phyloP scores from a whole-genome alignment of 352 stramenopile species.

The Bremia lactucae region DNA sequence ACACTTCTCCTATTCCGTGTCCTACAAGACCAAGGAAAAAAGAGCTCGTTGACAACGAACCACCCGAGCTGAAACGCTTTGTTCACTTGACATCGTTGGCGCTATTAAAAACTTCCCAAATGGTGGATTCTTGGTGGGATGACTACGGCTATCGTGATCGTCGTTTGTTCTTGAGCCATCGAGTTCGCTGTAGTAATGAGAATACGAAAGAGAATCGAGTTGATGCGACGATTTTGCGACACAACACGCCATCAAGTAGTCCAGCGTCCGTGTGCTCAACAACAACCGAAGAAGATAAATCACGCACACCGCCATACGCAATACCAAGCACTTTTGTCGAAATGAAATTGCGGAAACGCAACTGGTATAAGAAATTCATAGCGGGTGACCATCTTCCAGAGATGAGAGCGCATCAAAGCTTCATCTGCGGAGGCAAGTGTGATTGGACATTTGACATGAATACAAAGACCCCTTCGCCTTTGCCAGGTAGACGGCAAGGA shows the following conservation, averaged over 20 bases:
- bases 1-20: slow-evolving; percentile 12
- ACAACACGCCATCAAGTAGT: slow-evolving; percentile 25
- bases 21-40: slow-evolving; percentile 20
- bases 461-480: not conserved
- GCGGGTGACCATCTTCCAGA: slow-evolving; percentile 37
- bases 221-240: not conserved
- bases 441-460: slow-evolving; percentile 46
- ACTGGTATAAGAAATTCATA: slow-evolving; percentile 43
- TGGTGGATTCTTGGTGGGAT: slow-evolving; percentile 52
- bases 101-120: slow-evolving; percentile 65
- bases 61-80: slow-evolving; percentile 51
- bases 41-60: slow-evolving; percentile 14
- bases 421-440: slow-evolving; percentile 48
- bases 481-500: slow-evolving; percentile 10
- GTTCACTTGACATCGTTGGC: slow-evolving; percentile 56
- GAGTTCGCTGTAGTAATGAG: slow-evolving; percentile 2
- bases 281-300: slow-evolving; percentile 35
- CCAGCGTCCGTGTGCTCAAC: slow-evolving; percentile 40
- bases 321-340: slow-evolving; percentile 1
- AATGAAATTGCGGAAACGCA: slow-evolving; percentile 14
- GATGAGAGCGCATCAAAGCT: slow-evolving; percentile 46
- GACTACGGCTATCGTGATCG: slow-evolving; percentile 53
- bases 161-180: slow-evolving; percentile 54
- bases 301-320: slow-evolving; percentile 10
- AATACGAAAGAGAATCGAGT: slow-evolving; percentile 3